Conservation (phyloP, 2,329 filamentous ascomycete species). For the Bimuria novae-zelandiae region DNA sequence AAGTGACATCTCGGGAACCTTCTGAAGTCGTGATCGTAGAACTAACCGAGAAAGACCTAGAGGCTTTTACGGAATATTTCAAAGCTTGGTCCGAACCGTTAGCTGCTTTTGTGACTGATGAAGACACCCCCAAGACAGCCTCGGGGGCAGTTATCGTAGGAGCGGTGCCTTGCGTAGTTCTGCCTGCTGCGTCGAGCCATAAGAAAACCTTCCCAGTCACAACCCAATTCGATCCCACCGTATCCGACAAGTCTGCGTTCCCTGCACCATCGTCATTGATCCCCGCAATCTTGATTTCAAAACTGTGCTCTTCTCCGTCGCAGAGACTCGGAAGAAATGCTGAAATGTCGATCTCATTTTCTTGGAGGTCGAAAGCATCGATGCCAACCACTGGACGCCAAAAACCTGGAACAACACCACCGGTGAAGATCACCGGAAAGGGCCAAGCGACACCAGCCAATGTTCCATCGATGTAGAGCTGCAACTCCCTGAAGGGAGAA, state of each 20-base stretch:
- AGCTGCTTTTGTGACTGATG: conserved; percentile 50
- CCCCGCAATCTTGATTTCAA: conserved; percentile 70
- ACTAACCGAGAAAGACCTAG: conserved; percentile 59
- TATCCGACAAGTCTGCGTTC: conserved; percentile 55
- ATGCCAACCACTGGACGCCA: conserved; percentile 80
- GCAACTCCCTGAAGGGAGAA: conserved; percentile 77
- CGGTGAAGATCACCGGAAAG: conserved; percentile 81
- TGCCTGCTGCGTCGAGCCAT: conserved; percentile 64
- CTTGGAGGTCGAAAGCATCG: conserved; percentile 76
- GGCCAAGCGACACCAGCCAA: conserved; percentile 80
- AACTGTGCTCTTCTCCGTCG: conserved; percentile 67
- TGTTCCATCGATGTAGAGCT: conserved; percentile 72
- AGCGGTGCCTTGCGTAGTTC: conserved; percentile 57
- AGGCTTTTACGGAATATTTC: conserved; percentile 61
- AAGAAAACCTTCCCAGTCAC: conserved; percentile 80
- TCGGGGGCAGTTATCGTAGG: conserved; percentile 43
- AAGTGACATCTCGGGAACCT: conserved; percentile 51
- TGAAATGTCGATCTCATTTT: conserved; percentile 82
- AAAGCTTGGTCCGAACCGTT: conserved; percentile 65
- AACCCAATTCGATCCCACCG: conserved; percentile 71
- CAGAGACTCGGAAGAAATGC: conserved; percentile 73
- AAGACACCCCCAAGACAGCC: conserved; percentile 58
- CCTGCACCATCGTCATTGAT: conserved; percentile 61
- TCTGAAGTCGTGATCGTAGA: conserved; percentile 58
- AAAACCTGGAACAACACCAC: conserved; percentile 75